A percentile compares a stretch with the other conserved stretches of the same genome.
phyloP scores from a whole-genome alignment of 306 rosid species.

The Prunus campanulata region DNA sequence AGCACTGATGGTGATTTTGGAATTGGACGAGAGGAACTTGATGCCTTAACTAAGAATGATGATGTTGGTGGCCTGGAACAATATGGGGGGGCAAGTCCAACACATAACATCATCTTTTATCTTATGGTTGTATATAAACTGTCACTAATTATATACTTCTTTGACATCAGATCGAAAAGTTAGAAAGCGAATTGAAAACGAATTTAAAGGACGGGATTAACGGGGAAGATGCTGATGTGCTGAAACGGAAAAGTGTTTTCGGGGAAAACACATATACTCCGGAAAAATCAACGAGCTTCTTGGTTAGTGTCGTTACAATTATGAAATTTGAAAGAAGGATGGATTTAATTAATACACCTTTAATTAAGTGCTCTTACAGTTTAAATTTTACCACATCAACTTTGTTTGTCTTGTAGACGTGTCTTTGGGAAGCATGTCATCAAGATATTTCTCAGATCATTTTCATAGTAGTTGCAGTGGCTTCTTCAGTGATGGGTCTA shows the following conservation, averaged over 20 bases:
- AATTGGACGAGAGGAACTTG: constrained; percentile 69
- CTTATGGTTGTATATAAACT: too few relatives aligned
- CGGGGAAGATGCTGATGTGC: constrained; percentile 65
- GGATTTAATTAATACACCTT: too few relatives aligned
- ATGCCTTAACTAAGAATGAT: constrained; percentile 59
- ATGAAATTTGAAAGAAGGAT: neutral
- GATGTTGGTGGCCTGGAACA: constrained; percentile 39
- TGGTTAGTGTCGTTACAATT: constrained; percentile 38
- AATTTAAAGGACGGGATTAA: constrained; percentile 41
- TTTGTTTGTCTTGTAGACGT: constrained; percentile 49
- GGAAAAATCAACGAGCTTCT: constrained; percentile 66
- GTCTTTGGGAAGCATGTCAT: constrained; percentile 93
- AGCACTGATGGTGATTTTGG: constrained; percentile 26
- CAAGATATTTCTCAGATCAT: constrained; percentile 81
- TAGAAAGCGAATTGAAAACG: too few relatives aligned
- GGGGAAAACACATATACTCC: constrained; percentile 72
- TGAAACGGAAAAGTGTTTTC: constrained; percentile 49
- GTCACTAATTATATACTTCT: neutral
- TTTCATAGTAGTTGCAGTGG: constrained; percentile 94
- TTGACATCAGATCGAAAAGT: constrained; percentile 41
- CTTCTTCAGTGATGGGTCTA: constrained; percentile 82
- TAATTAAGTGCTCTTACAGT: too few relatives aligned
- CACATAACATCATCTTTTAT: neutral
- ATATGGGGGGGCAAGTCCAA: constrained; percentile 67
- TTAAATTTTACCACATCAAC: too few relatives aligned